A percentile compares a stretch with the other conserved stretches of the same genome.
phyloP scores from a whole-genome alignment of 768 basidiomycete genomes.

The Pleurotus cornucopiae region DNA sequence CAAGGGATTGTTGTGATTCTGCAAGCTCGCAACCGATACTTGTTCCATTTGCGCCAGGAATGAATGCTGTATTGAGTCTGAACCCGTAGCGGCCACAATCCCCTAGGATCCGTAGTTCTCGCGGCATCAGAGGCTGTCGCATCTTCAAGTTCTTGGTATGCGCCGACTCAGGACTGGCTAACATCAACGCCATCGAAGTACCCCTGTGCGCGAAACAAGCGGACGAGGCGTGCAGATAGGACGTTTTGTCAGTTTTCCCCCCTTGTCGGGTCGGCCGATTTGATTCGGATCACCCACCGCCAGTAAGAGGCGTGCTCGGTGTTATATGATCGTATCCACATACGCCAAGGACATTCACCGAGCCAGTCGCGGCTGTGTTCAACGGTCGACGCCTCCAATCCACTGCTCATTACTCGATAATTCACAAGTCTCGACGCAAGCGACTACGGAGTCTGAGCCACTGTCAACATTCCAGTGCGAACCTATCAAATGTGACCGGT shows the following conservation, averaged over 20 bases:
- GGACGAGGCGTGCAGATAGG: slow-evolving; percentile 5
- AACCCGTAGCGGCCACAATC: background rate
- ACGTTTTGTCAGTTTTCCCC: slow-evolving; percentile 5
- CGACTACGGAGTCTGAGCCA: no score
- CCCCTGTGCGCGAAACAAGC: background rate
- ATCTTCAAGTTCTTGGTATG: background rate
- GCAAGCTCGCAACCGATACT: no score
- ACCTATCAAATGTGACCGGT: no score
- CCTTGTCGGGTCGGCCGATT: slow-evolving; percentile 1
- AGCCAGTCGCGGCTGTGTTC: background rate
- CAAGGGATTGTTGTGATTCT: no score
- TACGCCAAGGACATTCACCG: background rate
- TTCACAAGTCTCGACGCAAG: no score
- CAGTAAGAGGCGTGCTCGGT: no score
- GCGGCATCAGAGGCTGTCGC: background rate
- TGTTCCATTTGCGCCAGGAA: no score
- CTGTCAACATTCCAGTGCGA: no score
- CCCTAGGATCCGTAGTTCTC: background rate
- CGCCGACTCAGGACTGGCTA: background rate
- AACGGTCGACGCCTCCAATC: background rate
- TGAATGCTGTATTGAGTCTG: no score
- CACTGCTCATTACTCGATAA: no score
- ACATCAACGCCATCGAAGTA: slow-evolving; percentile 2
- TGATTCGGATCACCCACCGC: background rate
- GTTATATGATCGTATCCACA: background rate